Evolutionary conservation across 2,329 filamentous ascomycete genomes (phyloP), one percentile per base, ranked within the genome.

Genomic region (Aspergillus uvarum): DNA sequence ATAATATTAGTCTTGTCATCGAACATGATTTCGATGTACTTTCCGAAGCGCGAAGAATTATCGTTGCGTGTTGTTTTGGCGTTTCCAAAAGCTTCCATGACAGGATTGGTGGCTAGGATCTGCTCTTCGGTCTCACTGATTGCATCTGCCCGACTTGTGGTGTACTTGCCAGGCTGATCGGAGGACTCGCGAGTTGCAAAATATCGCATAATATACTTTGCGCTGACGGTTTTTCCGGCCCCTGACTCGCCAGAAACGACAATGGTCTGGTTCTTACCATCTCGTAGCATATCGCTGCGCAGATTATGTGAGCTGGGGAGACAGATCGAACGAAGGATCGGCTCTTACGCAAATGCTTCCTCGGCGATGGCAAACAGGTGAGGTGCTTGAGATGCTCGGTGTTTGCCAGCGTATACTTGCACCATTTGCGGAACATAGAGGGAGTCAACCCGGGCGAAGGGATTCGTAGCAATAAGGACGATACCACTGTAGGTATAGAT

Each of bases 11-110:
- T 96, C 71, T 89, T 86, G 64, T 91, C 87, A 79, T 98, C 93
- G 77, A 99, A 99, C 92, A 98, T 94, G 75, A 99, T 99, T 81
- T 99, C 95, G 70, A 99, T 98, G 77, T 99, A 99, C 83, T 99
- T 99, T 76, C 95, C 95, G 78, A 99, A 99, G 72, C 95, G 87
- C 47, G 95, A 99, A 49, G 95, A 99, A 80, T 99, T 99, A 80
- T 99, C 95, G 80, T 99, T 99, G 76, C 95, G 86, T 11, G 95
- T 99, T n/a, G 95, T 99, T 81, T 99, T 99, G 57, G 95, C 95
- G 81, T 99, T 99, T 76, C 95, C 95, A 74, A 99, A 99, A 35
- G 95, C 94, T 85, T 99, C 95, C 95, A 99, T 99, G 75, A 99
- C 96, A 44, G 95, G 95, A 76, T 99, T 99, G 56, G 95, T 99